phyloP scores from a whole-genome alignment of 345 rosid species.

The Citrus australasica region DNA sequence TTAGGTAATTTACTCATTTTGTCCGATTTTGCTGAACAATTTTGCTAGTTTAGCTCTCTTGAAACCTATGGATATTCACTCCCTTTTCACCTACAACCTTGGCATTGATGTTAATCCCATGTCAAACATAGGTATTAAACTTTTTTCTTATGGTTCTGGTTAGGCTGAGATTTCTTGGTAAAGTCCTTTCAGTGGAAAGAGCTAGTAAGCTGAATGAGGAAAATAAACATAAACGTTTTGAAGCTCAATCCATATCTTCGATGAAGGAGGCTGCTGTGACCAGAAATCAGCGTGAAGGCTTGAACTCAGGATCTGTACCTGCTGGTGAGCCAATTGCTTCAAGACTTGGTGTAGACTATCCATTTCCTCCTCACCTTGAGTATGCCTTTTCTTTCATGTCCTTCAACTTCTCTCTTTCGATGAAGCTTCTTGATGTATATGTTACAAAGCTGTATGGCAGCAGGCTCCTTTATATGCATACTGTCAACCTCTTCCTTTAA shows the following conservation, averaged over 20 bases:
- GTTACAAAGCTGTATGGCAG: background rate
- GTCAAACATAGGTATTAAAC: background rate
- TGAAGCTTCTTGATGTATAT: background rate
- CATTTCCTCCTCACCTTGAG: conserved; percentile 91
- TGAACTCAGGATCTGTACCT: conserved; percentile 33
- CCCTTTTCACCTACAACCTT: background rate
- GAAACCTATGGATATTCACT: background rate
- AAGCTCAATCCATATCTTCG: conserved; percentile 30
- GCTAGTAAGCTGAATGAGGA: conserved; percentile 52
- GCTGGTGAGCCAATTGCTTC: conserved; percentile 72
- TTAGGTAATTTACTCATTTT: background rate
- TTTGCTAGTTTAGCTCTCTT: background rate
- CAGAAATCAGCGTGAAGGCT: conserved; percentile 23
- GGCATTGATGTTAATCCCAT: background rate
- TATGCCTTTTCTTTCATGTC: conserved; percentile 28
- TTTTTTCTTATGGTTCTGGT: conserved; percentile 23
- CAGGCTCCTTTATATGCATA: background rate
- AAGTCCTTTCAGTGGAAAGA: conserved; percentile 75
- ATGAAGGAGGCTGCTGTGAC: conserved; percentile 30
- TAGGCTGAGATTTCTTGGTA: conserved; percentile 93
- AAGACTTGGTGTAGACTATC: conserved; percentile 86
- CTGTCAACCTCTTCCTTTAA: background rate
- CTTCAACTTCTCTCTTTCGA: background rate
- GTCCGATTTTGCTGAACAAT: background rate
- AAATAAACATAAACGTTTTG: conserved; percentile 35